Evolutionary conservation across 2,329 filamentous ascomycete species (phyloP).

Genomic region (Verticillium albo-atrum): DNA sequence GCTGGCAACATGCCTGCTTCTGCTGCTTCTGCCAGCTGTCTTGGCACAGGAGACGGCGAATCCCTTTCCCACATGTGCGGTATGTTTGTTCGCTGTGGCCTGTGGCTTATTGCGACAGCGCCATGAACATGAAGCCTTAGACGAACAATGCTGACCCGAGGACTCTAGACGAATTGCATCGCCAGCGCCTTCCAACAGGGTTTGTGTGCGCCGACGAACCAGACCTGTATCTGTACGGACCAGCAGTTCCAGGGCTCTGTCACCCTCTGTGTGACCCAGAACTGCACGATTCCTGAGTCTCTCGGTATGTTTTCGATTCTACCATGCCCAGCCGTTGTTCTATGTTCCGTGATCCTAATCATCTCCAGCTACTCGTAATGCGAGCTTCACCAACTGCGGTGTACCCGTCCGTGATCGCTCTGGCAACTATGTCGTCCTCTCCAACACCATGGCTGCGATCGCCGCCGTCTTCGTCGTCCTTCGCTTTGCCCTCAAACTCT

Average conservation of each 20-base stretch:
- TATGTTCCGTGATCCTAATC: background rate
- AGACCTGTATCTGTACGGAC: conserved; percentile 16
- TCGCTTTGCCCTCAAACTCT: conserved; percentile 30
- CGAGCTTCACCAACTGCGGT: conserved; percentile 19
- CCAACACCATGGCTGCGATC: conserved; percentile 24
- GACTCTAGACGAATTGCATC: conserved; percentile 7
- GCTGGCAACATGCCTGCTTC: background rate
- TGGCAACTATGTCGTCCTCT: conserved; percentile 24
- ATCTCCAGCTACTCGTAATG: conserved; percentile 15
- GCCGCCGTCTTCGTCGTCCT: conserved; percentile 29
- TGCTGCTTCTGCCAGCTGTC: background rate
- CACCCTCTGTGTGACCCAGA: conserved; percentile 12
- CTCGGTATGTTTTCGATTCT: conserved; percentile 7
- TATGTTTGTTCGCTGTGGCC: background rate
- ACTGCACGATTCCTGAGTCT: conserved; percentile 15
- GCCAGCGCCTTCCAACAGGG: conserved; percentile 5
- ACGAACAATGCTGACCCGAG: background rate
- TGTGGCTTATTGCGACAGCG: too few species aligned
- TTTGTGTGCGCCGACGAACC: conserved; percentile 14
- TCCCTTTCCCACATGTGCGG: background rate
- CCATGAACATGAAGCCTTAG: too few species aligned
- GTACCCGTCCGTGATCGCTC: conserved; percentile 20
- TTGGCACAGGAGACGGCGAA: background rate
- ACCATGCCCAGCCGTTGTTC: background rate
- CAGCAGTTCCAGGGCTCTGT: conserved; percentile 12